Evolutionary conservation across 2,329 filamentous ascomycete genomes (phyloP).

Genomic region (Trichophyton mentagrophytes): DNA sequence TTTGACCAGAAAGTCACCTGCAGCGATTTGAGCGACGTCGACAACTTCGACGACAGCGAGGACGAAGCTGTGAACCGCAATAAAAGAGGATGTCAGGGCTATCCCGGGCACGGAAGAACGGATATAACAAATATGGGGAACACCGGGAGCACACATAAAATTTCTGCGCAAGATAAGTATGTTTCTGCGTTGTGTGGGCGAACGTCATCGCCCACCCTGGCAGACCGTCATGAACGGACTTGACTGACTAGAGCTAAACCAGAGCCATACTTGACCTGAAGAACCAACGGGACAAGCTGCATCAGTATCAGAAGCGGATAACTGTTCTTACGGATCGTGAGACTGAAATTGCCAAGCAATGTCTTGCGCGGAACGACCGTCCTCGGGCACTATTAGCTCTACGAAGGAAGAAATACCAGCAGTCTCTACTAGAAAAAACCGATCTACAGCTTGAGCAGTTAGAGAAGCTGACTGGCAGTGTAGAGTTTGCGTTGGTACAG

Average conservation of each 20-base stretch:
- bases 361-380: constrained; percentile 69
- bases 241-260: constrained; percentile 8
- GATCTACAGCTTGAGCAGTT: constrained; percentile 89
- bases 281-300: constrained; percentile 90
- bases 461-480: constrained; percentile 72
- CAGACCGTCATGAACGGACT: neutral
- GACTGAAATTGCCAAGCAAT: constrained; percentile 71
- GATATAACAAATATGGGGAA: constrained; percentile 46
- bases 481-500: constrained; percentile 93
- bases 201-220: neutral
- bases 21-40: neutral
- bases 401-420: constrained; percentile 92
- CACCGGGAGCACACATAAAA: constrained; percentile 49
- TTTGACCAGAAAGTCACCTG: too few species aligned
- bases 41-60: neutral
- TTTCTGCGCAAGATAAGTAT: constrained; percentile 76
- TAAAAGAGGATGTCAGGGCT: neutral
- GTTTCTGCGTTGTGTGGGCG: constrained; percentile 16
- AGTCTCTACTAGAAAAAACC: constrained; percentile 75
- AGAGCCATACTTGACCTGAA: constrained; percentile 97
- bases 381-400: constrained; percentile 72
- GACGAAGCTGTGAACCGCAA: neutral
- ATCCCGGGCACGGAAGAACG: neutral
- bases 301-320: constrained; percentile 89
- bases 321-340: constrained; percentile 74